Evolutionary conservation across 768 basidiomycete genomes (phyloP), one percentile per base, ranked within the genome.

Genomic region (Neoboletus subvelutipes): DNA sequence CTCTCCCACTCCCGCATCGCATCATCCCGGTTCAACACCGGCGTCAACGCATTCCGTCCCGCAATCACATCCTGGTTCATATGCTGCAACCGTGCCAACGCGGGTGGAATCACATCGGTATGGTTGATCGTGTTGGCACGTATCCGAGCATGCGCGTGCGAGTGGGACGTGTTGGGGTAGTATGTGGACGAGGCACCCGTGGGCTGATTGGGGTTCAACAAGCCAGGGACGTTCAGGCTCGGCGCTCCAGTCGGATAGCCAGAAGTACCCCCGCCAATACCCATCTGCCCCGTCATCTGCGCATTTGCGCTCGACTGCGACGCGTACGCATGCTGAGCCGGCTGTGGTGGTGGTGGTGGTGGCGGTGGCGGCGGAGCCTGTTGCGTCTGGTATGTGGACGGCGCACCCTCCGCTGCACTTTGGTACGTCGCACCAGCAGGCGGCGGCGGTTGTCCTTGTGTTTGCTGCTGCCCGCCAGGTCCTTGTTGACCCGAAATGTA

Each of bases 1-100:
- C 94, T 75, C 73, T 98, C 97, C 96, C 96, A 98, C 74, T 98
- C 96, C 42, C 88, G 84, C 78, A 93, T 89, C 43, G 92, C 89
- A 60, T 99, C 96, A 62, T 98, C 96, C 51, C 96, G 82, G 64
- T 96, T 95, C 61, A 98, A 75, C 31, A 97, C 94, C 3, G 96
- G 96, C 15, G 94, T 97, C 71, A 97, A 71, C 22, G 92, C 89
- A 64, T 92, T 92, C 52, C 92, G 80, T 3, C 68, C 68, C 49
- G 77, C 83, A 62, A 86, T 87, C 66, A 86, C 84, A 71, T 88
- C 90, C 73, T 88, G 86, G 59, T 90, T 90, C 88, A 93, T 92
- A 29, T 93, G 92, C 53, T 92, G 88, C 60, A 95, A 73, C 34
- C 92, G 82, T 24, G 93, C 94, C 26, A 99, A 78, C 40, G 96